phyloP scores from a whole-genome alignment of 2,329 filamentous ascomycete genomes.

The Colletotrichum neosansevieriae region DNA sequence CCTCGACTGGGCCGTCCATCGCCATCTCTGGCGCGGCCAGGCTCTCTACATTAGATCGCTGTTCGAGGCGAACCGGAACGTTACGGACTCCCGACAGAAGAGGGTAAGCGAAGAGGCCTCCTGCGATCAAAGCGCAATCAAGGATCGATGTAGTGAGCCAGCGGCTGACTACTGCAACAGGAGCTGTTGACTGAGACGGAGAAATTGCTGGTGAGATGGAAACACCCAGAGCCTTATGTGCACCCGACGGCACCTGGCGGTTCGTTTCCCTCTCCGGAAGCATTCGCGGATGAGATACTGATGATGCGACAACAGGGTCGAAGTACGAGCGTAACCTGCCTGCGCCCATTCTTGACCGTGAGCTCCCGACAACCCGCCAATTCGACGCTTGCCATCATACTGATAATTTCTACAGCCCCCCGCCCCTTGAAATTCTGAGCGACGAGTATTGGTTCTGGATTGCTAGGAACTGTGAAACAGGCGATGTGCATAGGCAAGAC shows the following conservation, averaged over 20 bases:
- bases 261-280: conserved; percentile 55
- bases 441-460: neutral
- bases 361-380: conserved; percentile 54
- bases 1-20: conserved; percentile 94
- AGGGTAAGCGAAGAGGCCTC: conserved; percentile 67
- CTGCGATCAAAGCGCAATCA: no score
- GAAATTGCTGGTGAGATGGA: conserved; percentile 90
- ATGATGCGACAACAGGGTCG: conserved; percentile 70
- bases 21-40: conserved; percentile 94
- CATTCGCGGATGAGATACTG: neutral
- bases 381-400: conserved; percentile 25
- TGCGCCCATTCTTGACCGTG: conserved; percentile 82
- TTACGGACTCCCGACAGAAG: conserved; percentile 87
- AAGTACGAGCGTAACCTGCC: conserved; percentile 97
- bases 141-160: neutral
- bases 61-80: conserved; percentile 91
- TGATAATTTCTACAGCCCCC: conserved; percentile 53
- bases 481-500: neutral
- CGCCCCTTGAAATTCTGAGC: conserved; percentile 62
- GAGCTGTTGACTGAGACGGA: conserved; percentile 89
- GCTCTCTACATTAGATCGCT: conserved; percentile 94
- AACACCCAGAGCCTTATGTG: conserved; percentile 94
- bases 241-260: conserved; percentile 94
- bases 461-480: neutral
- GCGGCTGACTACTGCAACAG: conserved; percentile 60